A percentile compares a stretch with the other conserved stretches of the same genome.
Conservation (phyloP, 192 early-diverging fungal genomes). For the Dimargaris xerosporica region DNA sequence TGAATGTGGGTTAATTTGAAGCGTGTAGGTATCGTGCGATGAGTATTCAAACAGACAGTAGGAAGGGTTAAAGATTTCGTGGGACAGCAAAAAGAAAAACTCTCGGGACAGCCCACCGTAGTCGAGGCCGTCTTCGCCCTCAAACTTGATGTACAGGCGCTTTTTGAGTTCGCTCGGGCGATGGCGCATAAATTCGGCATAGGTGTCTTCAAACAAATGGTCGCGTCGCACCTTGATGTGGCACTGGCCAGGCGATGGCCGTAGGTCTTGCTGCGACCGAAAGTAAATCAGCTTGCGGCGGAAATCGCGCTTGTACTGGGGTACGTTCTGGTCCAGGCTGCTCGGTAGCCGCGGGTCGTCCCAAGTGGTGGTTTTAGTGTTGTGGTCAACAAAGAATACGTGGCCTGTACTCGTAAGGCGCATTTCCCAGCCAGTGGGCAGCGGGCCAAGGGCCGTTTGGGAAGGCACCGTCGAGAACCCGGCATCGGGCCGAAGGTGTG, state of each 20-base stretch:
- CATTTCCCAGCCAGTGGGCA: conserved; percentile 99
- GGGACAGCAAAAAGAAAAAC: conserved; percentile 94
- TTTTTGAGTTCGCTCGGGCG: conserved; percentile 84
- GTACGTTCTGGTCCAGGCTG: conserved; percentile 77
- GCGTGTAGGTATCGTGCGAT: conserved; percentile 93
- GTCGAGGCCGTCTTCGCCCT: conserved; percentile 95
- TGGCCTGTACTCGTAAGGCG: conserved; percentile 82
- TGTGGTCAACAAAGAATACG: conserved; percentile 98
- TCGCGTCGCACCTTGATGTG: conserved; percentile 83
- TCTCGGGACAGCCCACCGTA: conserved; percentile 96
- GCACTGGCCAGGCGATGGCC: conserved; percentile 71
- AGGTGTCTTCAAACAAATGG: conserved; percentile 90
- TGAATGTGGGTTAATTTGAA: conserved; percentile 94
- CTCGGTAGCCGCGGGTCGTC: conserved; percentile 80
- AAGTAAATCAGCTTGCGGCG: conserved; percentile 95
- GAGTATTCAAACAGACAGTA: conserved; percentile 95
- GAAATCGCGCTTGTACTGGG: conserved; percentile 99
- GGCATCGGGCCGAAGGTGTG: not conserved
- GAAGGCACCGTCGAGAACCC: conserved; percentile 17
- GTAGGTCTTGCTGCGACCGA: conserved; percentile 79
- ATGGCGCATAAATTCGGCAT: conserved; percentile 89
- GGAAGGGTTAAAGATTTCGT: conserved; percentile 99
- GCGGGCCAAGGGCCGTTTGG: conserved; percentile 44
- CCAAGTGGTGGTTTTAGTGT: conserved; percentile 96
- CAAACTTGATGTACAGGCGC: conserved; percentile 96